phyloP scores from a whole-genome alignment of 208 protist species.

The Leishmania lainsoni region DNA sequence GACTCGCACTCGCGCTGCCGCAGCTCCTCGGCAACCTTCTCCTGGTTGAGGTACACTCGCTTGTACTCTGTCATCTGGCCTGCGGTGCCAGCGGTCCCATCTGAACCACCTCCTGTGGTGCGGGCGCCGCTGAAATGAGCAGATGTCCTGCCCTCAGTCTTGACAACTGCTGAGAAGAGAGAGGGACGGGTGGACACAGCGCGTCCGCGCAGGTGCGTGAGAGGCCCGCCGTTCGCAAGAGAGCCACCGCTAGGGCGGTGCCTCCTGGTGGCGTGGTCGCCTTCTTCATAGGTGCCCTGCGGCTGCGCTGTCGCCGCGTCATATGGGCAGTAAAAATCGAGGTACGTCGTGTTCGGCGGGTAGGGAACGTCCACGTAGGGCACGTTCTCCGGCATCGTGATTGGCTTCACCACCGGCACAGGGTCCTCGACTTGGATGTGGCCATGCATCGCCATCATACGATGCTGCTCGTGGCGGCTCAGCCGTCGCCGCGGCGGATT shows the following conservation, averaged over 20 bases:
- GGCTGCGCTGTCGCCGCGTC: background rate
- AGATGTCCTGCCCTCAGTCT: background rate
- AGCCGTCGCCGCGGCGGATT: constrained; percentile 49
- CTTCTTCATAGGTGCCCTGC: background rate
- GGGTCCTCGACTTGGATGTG: constrained; percentile 38
- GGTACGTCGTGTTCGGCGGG: constrained; percentile 14
- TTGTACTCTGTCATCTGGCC: background rate
- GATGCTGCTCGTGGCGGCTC: constrained; percentile 82
- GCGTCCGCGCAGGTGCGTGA: constrained; percentile 25
- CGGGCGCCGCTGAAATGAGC: too few relatives aligned
- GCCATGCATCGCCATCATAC: constrained; percentile 54
- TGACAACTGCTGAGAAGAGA: constrained; percentile 14
- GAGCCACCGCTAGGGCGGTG: background rate
- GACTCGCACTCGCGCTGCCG: constrained; percentile 19
- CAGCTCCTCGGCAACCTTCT: constrained; percentile 8
- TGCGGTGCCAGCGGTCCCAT: background rate
- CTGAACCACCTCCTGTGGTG: background rate
- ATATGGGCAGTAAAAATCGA: constrained; percentile 35
- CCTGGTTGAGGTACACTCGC: constrained; percentile 28
- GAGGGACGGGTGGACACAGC: constrained; percentile 17
- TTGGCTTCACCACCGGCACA: constrained; percentile 52
- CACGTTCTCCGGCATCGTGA: constrained; percentile 40
- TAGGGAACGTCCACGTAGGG: constrained; percentile 39
- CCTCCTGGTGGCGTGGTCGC: background rate
- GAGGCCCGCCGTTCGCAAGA: background rate